Conservation (phyloP, 176 grass and related monocot species). For the Avena eriantha region DNA sequence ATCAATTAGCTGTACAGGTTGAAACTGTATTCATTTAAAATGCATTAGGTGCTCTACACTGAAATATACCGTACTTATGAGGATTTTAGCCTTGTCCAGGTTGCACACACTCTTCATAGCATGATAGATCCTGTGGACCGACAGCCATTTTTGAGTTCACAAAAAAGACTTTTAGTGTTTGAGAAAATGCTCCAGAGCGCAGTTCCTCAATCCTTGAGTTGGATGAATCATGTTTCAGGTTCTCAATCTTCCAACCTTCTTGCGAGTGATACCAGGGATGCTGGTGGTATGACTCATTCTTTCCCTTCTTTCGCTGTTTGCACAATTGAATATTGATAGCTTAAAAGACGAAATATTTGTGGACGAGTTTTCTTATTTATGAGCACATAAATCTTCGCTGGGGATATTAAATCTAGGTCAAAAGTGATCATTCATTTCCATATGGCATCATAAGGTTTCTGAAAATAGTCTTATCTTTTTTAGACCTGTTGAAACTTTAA, state of each 20-base stretch:
- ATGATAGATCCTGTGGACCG: constrained; percentile 69
- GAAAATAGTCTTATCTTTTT: not conserved
- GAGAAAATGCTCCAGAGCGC: constrained; percentile 92
- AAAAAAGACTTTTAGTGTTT: constrained; percentile 78
- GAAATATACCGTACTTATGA: constrained; percentile 38
- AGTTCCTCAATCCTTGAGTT: constrained; percentile 71
- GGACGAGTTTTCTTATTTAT: constrained; percentile 29
- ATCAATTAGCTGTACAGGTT: constrained; percentile 97
- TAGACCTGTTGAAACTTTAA: not conserved
- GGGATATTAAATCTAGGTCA: constrained; percentile 29
- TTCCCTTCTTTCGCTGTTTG: constrained; percentile 29
- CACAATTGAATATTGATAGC: constrained; percentile 40
- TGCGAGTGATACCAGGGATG: constrained; percentile 35
- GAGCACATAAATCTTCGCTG: not conserved
- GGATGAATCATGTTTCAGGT: constrained; percentile 47
- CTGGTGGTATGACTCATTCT: constrained; percentile 51
- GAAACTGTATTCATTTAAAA: constrained; percentile 18
- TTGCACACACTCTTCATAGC: constrained; percentile 89
- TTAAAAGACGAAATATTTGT: constrained; percentile 32
- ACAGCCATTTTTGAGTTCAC: constrained; percentile 64
- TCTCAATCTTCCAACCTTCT: constrained; percentile 40
- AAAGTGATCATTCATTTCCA: constrained; percentile 29
- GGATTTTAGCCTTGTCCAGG: constrained; percentile 58
- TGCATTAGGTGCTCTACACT: constrained; percentile 24
- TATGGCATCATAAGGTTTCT: constrained; percentile 20